phyloP scores from a whole-genome alignment of 768 basidiomycete genomes.

The Exidia glandulosa region DNA sequence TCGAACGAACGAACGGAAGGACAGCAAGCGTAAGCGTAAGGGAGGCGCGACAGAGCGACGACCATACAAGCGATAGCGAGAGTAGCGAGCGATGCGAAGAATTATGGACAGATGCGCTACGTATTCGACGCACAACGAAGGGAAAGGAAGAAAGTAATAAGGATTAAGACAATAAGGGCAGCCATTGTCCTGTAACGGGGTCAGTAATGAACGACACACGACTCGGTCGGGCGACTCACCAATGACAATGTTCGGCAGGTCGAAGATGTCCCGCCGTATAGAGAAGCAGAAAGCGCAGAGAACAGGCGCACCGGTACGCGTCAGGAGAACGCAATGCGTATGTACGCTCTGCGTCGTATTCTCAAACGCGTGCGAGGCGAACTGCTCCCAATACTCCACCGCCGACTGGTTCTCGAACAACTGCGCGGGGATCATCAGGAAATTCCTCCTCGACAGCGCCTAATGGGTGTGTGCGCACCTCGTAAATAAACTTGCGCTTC shows the following conservation, averaged over 20 bases:
- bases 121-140: too few species aligned
- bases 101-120: too few species aligned
- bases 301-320: constrained; percentile 73
- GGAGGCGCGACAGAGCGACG: too few species aligned
- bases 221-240: constrained; percentile 36
- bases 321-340: constrained; percentile 81
- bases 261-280: constrained; percentile 85
- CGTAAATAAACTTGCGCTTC: constrained; percentile 40
- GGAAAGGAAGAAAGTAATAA: background rate
- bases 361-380: constrained; percentile 94
- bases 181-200: constrained; percentile 61
- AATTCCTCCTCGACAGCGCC: background rate
- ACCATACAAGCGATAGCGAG: too few species aligned
- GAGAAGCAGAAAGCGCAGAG: constrained; percentile 94
- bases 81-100: too few species aligned
- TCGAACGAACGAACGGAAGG: too few species aligned
- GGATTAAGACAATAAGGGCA: constrained; percentile 51
- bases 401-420: constrained; percentile 92
- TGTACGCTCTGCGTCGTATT: constrained; percentile 94
- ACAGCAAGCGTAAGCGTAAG: too few species aligned
- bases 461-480: constrained; percentile 19
- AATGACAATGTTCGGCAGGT: constrained; percentile 80
- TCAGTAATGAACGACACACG: constrained; percentile 4
- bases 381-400: constrained; percentile 95
- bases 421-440: constrained; percentile 28